Evolutionary conservation across 106 monocot species (phyloP).

Genomic region (Ottelia alismoides): DNA sequence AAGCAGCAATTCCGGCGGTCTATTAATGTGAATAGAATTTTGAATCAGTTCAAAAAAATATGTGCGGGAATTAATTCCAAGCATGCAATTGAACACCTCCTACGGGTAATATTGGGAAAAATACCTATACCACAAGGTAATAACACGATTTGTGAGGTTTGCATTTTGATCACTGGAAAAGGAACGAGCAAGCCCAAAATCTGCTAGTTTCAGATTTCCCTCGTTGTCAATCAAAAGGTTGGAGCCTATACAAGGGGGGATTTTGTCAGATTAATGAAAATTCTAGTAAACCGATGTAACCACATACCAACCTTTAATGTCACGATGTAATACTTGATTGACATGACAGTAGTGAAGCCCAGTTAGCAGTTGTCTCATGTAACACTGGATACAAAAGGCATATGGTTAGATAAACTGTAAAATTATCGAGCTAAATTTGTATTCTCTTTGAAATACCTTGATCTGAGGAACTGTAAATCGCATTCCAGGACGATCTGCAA

Average conservation of each 20-base stretch:
- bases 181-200: conserved; percentile 96
- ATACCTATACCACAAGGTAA: conserved; percentile 99
- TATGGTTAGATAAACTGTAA: not conserved
- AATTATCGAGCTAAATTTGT: too few species aligned
- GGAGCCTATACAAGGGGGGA: conserved; percentile 63
- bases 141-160: conserved; percentile 91
- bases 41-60: conserved; percentile 1
- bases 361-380: conserved; percentile 94
- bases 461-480: conserved; percentile 88
- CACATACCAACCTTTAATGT: conserved; percentile 69
- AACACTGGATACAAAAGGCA: conserved; percentile 38
- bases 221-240: conserved; percentile 96
- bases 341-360: conserved; percentile 98
- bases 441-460: conserved; percentile 35
- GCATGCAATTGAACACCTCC: too few species aligned
- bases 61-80: too few species aligned
- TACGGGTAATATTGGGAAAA: too few species aligned
- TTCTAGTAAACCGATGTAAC: not conserved
- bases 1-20: conserved; percentile 93
- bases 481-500: conserved; percentile 89
- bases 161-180: conserved; percentile 88
- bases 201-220: conserved; percentile 97
- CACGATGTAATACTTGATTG: conserved; percentile 98
- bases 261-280: too few species aligned
- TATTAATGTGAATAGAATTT: conserved; percentile 20